Base-by-base conservation (phyloP, 2,329 filamentous ascomycete species). In the Pyrenochaeta sp. region DNA sequence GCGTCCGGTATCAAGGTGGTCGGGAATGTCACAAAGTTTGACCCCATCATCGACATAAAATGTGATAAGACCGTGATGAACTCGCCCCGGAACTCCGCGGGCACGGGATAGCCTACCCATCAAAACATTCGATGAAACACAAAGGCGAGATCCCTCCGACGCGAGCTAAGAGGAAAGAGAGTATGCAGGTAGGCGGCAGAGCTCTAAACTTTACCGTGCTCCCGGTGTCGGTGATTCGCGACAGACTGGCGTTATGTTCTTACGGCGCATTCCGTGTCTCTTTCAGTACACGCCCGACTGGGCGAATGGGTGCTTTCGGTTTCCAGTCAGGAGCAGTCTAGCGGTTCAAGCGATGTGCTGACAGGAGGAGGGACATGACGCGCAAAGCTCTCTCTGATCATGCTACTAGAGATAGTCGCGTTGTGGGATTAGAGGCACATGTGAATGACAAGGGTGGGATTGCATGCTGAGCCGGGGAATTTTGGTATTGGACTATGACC, bases 151-250 rank as follows among this genome's bases (percentile, higher is more conserved):
- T 18, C 14, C 17, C 17, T 30, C 37, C 33, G 42, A 55, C 31
- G 51, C 20, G 39, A 41, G 14, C 39, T 17, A 12, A 4, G 21
- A 10, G 52, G 9, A 27, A 40, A 39, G 27, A 39, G 49, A 53
- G 44, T 21, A 49, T 51, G 54, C 55, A 54, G 52, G 46, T 54
- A 51, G 46, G 51, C 48, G 56, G 50, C 54, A 61, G 54, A 21
- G 44, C 53, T 40, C 23, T 31, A 36, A 53, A 49, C 33, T 15
- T 43, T 59, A 54, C 58, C 58, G 30, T 44, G 27, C 15, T 37
- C 7, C 56, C 52, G 58, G 58, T 54, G 47, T 36, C 42, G 50
- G 51, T 32, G 37, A 43, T 48, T 50, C 47, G 48, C 53, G 33
- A 45, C 30, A 15, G 17, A 10, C 14, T 45, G 23, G 11, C 11